Percentiles rank a stretch among this genome's conserved stretches.
phyloP scores from a whole-genome alignment of 2,329 filamentous ascomycete species.

The Cytospora piceicola region DNA sequence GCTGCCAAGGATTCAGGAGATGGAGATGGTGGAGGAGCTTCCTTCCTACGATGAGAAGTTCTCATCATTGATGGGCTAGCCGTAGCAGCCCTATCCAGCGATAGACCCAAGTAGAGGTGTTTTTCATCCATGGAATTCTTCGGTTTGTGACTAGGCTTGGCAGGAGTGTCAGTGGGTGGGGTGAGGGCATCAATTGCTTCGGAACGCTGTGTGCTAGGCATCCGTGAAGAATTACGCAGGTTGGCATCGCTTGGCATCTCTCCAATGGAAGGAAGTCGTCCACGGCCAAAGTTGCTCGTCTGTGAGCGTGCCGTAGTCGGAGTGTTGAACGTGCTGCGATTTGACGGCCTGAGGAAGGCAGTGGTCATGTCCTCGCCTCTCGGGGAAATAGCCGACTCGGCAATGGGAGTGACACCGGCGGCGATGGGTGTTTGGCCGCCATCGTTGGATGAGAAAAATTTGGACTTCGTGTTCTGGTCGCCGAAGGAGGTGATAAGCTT shows the following conservation, averaged over 20 bases:
- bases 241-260: slow-evolving; percentile 57
- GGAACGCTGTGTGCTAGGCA: slow-evolving; percentile 23
- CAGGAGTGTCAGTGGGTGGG: slow-evolving; percentile 32
- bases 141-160: slow-evolving; percentile 39
- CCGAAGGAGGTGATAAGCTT: slow-evolving; percentile 93
- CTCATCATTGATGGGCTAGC: slow-evolving; percentile 69
- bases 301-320: slow-evolving; percentile 68
- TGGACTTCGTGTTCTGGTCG: slow-evolving; percentile 62
- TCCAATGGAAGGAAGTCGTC: slow-evolving; percentile 77
- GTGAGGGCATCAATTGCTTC: slow-evolving; percentile 23
- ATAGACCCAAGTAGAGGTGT: slow-evolving; percentile 48
- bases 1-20: slow-evolving; percentile 65
- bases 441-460: slow-evolving; percentile 63
- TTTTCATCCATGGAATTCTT: slow-evolving; percentile 48
- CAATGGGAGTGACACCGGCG: slow-evolving; percentile 85
- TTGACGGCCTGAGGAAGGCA: slow-evolving; percentile 68
- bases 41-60: slow-evolving; percentile 50
- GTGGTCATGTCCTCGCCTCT: slow-evolving; percentile 67
- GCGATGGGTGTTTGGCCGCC: slow-evolving; percentile 75
- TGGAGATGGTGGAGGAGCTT: slow-evolving; percentile 68
- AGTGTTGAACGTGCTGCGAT: slow-evolving; percentile 70
- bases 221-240: slow-evolving; percentile 38
- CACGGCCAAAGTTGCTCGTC: slow-evolving; percentile 62
- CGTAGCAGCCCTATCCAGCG: slow-evolving; percentile 67
- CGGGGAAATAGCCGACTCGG: slow-evolving; percentile 76